Evolutionary conservation across 345 rosid species (phyloP).

Genomic region (Ceriops tagal): DNA sequence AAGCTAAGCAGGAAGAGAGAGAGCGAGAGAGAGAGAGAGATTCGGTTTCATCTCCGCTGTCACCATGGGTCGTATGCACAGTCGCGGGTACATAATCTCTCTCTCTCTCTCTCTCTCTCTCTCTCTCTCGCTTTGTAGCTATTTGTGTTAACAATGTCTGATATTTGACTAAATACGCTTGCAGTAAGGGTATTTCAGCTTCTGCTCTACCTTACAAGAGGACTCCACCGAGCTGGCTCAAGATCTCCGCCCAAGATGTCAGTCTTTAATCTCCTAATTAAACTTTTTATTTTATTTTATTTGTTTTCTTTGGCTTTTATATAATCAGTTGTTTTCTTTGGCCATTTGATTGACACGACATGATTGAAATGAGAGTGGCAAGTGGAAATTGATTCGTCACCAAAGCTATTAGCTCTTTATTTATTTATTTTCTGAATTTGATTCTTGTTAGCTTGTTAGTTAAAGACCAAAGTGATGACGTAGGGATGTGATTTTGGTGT

Average conservation of each 20-base stretch:
- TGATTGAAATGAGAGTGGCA: not conserved
- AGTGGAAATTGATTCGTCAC: not conserved
- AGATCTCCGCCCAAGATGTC: conserved; percentile 60
- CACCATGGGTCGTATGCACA: conserved; percentile 90
- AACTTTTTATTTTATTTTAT: too few relatives aligned
- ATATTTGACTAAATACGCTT: not conserved
- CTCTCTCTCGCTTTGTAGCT: not conserved
- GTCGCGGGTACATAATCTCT: conserved; percentile 43
- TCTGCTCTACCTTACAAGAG: conserved; percentile 87
- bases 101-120: not conserved
- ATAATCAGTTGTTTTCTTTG: not conserved
- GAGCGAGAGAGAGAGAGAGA: not conserved
- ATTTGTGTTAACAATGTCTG: not conserved
- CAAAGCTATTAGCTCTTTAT: too few relatives aligned
- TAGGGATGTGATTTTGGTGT: not conserved
- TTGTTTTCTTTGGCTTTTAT: not conserved
- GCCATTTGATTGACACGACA: not conserved
- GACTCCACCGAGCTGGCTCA: conserved; percentile 80
- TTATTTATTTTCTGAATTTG: too few relatives aligned
- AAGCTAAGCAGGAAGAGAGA: not conserved
- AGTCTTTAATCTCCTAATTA: conserved; percentile 10
- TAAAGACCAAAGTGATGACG: too few relatives aligned
- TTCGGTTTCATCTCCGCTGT: conserved; percentile 16
- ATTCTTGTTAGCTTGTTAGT: too few relatives aligned
- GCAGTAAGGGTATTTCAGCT: conserved; percentile 79